Evolutionary conservation across 805 yeast species (phyloP), one percentile per base, ranked within the genome.

Genomic region (Monosporozyma yasuniensis): DNA sequence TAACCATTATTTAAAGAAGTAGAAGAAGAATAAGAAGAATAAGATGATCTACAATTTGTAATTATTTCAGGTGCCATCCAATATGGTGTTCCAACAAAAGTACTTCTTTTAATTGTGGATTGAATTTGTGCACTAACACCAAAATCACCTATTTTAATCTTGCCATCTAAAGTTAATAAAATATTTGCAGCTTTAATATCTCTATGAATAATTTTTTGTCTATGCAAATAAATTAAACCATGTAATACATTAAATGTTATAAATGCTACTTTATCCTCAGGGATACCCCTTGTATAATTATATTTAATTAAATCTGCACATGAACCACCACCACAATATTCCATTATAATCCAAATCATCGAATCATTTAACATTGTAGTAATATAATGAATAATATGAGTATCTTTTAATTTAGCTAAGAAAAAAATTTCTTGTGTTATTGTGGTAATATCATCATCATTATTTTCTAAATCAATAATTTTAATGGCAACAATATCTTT

Each of bases 1-100:
- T 93, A 89, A 0, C 93, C 95, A 9, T 48, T 39, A 14, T 37
- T 21, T 44, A 66, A 61, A 51, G 56, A 58, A 42, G 56, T 54
- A n/a, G 7, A 12, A 12, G 41, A 37, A 3, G 42, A 21, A 12
- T 21, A 21, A 39, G n/a, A 21, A 2, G 21, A 12, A 14, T 21
- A 5, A n/a, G n/a, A n/a, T 21, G 42, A 21, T 18, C 21, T 19
- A 21, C 10, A 21, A 21, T 39, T 39, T 18, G 72, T 64, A 42
- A 93, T 84, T n/a, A 91, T 85, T 64, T 93, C 99, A 0, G 99
- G 99, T 0, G 99, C 99, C 98, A 91, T 90, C 97, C 97, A 90
- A 66, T 80, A 87, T 12, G 97, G 96, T 0, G 97, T 89, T 1
- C 98, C 98, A 47, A 89, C 96, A 73, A 90, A 83, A 0, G 96